These are phyloP conservation scores for Gyromitra esculenta DNA, from an alignment of 2,329 filamentous ascomycete species.

Conservation along the genomic window DNA sequence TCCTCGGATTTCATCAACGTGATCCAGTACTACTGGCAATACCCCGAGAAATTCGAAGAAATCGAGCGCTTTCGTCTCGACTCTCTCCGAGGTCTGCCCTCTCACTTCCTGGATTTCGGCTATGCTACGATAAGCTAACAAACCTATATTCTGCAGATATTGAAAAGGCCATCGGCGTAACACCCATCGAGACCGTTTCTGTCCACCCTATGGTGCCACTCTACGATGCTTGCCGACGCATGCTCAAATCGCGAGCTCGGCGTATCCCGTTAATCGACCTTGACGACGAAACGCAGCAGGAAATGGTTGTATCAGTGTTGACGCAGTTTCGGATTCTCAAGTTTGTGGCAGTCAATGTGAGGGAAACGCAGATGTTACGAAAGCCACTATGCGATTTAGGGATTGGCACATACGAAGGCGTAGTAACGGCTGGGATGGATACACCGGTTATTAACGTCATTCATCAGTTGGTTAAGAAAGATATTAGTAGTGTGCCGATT, in stretches of 20 bases:
- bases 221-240: conserved; percentile 92
- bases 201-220: conserved; percentile 89
- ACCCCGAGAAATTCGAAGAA: conserved; percentile 85
- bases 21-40: conserved; percentile 98
- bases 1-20: conserved; percentile 98
- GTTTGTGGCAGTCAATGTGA: conserved; percentile 95
- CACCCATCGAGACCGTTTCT: conserved; percentile 93
- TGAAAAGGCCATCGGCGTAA: conserved; percentile 89
- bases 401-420: conserved; percentile 82
- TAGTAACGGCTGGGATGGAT: conserved; percentile 86
- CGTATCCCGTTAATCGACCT: conserved; percentile 92
- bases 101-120: not conserved
- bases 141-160: conserved; percentile 71
- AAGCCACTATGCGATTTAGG: conserved; percentile 86
- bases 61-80: conserved; percentile 94
- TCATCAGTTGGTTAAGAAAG: conserved; percentile 88
- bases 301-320: conserved; percentile 94
- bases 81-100: conserved; percentile 81
- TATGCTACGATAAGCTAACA: not conserved
- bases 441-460: conserved; percentile 94
- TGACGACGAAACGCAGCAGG: conserved; percentile 90
- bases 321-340: conserved; percentile 99
- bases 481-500: conserved; percentile 94
- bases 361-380: conserved; percentile 85
- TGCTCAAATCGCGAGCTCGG: conserved; percentile 91